phyloP scores from a whole-genome alignment of 139 green algal species.

The Chlamydomonas eustigma region DNA sequence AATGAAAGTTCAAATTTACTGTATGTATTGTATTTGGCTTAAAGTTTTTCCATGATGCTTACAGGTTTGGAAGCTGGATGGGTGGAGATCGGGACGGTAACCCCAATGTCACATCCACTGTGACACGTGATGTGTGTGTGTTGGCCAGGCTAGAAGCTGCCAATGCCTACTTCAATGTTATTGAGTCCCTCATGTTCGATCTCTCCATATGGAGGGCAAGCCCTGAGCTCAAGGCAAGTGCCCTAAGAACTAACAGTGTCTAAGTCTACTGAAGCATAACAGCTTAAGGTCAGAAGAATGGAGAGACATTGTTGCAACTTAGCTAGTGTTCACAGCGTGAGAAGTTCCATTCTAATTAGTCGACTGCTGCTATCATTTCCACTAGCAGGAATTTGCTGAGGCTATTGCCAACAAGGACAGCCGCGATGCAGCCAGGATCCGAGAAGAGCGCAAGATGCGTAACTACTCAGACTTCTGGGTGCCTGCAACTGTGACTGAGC shows the following conservation, averaged over 20 bases:
- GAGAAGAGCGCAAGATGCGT: constrained; percentile 75
- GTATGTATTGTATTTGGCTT: too few species aligned
- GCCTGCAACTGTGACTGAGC: constrained; percentile 68
- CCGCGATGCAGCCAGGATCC: constrained; percentile 38
- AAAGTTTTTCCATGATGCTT: too few species aligned
- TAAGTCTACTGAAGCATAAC: too few species aligned
- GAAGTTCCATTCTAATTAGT: too few species aligned
- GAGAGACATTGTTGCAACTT: too few species aligned
- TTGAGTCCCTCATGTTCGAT: constrained; percentile 88
- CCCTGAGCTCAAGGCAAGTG: constrained; percentile 11
- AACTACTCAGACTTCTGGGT: constrained; percentile 71
- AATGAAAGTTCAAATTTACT: too few species aligned
- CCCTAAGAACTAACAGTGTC: too few species aligned
- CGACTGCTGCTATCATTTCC: too few species aligned
- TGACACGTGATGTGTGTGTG: constrained; percentile 86
- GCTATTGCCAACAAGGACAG: constrained; percentile 33
- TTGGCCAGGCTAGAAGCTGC: constrained; percentile 66
- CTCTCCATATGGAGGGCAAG: constrained; percentile 84
- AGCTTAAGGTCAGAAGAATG: constrained; percentile 31
- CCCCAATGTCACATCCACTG: constrained; percentile 83
- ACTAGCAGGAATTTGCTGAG: neutral
- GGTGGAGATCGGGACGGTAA: constrained; percentile 95
- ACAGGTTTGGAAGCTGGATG: constrained; percentile 85
- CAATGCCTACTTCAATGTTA: constrained; percentile 60
- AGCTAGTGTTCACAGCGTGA: too few species aligned